These are phyloP conservation scores for Neoboletus brunneissimus DNA, from an alignment of 768 basidiomycete species.

Conservation along the genomic window DNA sequence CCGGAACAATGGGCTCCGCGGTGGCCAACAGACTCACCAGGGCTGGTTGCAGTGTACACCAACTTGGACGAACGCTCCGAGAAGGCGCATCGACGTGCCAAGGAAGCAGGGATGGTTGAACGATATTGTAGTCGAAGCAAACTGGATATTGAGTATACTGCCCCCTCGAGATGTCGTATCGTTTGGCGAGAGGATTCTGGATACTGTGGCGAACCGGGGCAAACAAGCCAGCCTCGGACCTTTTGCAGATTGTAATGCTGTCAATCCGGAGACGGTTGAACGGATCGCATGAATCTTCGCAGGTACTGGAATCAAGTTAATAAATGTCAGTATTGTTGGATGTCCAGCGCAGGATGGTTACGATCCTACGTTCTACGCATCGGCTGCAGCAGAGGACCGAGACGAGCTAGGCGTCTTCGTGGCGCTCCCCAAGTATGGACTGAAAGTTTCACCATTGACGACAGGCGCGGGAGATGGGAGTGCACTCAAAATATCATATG, in stretches of 20 bases:
- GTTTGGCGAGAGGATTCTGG: conserved; percentile 37
- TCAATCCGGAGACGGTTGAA: conserved; percentile 53
- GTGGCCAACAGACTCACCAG: conserved; percentile 48
- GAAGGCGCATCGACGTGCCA: conserved; percentile 46
- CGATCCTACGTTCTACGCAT: conserved; percentile 56
- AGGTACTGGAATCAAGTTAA: no score
- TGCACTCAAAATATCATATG: conserved; percentile 66
- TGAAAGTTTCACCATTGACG: conserved; percentile 44
- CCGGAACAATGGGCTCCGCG: conserved; percentile 59
- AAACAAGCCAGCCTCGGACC: neutral
- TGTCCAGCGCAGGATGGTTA: conserved; percentile 48
- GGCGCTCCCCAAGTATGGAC: conserved; percentile 40
- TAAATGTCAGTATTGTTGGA: no score
- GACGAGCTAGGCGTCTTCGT: conserved; percentile 39
- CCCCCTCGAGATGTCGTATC: conserved; percentile 53
- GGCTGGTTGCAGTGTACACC: conserved; percentile 54
- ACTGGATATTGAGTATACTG: conserved; percentile 55
- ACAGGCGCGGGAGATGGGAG: conserved; percentile 58
- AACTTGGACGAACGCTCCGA: conserved; percentile 53
- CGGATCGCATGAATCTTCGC: no score
- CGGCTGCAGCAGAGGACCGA: conserved; percentile 35
- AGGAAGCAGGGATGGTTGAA: conserved; percentile 50
- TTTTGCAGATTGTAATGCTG: conserved; percentile 56
- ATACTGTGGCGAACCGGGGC: neutral
- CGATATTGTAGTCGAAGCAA: conserved; percentile 36